Evolutionary conservation across 192 early-diverging fungal species (phyloP).

Genomic region (Oehlia diaphana): DNA sequence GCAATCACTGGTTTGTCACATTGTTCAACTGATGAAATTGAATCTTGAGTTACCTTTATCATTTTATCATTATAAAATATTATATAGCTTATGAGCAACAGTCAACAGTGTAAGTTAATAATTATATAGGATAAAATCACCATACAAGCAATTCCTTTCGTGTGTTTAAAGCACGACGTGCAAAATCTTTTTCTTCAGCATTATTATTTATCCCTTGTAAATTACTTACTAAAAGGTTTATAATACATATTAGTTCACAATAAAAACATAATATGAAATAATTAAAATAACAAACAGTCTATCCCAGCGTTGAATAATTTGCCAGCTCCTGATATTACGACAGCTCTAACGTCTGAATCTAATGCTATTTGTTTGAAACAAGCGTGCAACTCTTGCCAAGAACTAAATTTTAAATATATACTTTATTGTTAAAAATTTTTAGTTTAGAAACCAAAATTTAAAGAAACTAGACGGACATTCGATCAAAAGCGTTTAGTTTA

Average conservation of each 20-base stretch:
- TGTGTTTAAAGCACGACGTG: constrained; percentile 39
- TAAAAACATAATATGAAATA: neutral
- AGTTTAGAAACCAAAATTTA: neutral
- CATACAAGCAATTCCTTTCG: constrained; percentile 37
- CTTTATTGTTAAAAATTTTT: neutral
- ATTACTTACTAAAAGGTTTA: neutral
- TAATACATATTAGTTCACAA: neutral
- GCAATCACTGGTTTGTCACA: constrained; percentile 90
- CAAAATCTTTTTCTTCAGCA: constrained; percentile 20
- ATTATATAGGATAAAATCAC: constrained; percentile 26
- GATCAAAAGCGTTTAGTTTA: constrained; percentile 83
- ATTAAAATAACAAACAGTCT: constrained; percentile 61
- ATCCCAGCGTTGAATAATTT: constrained; percentile 89
- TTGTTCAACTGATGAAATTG: constrained; percentile 76
- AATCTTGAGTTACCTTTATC: constrained; percentile 54
- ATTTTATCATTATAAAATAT: constrained; percentile 2
- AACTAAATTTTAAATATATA: constrained; percentile 34
- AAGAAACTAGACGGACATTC: constrained; percentile 45
- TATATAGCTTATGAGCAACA: neutral
- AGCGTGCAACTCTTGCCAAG: constrained; percentile 65
- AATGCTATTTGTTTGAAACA: constrained; percentile 58
- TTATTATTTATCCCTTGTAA: neutral
- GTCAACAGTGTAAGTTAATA: constrained; percentile 1
- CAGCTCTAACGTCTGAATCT: constrained; percentile 71
- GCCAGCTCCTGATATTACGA: constrained; percentile 76